These are phyloP conservation scores for Suhomyces ambrosiae DNA, from an alignment of 1,139 yeast genomes.

Conservation along the genomic window DNA sequence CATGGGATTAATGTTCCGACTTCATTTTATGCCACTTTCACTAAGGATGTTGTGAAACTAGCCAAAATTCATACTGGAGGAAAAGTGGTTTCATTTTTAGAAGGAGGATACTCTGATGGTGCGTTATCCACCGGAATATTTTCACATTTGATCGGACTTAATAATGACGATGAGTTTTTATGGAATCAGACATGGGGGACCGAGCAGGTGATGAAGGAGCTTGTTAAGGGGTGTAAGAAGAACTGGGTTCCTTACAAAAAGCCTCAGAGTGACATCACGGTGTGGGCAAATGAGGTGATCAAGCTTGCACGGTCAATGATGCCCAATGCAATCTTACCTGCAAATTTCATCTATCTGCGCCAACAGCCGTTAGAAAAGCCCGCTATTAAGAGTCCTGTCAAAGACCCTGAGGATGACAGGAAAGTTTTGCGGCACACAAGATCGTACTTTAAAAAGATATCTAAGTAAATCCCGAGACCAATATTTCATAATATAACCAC, in stretches of 20 bases:
- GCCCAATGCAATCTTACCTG: conserved; percentile 55
- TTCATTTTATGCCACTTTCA: conserved; percentile 71
- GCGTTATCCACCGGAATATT: conserved; percentile 81
- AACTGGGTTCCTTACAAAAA: conserved; percentile 63
- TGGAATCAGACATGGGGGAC: conserved; percentile 72
- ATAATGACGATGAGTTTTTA: conserved; percentile 45
- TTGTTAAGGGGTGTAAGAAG: conserved; percentile 69
- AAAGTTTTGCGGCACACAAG: conserved; percentile 41
- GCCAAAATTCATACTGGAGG: conserved; percentile 65
- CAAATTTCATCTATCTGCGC: conserved; percentile 40
- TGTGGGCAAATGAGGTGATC: conserved; percentile 73
- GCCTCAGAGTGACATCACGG: conserved; percentile 47
- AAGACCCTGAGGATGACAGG: conserved; percentile 35
- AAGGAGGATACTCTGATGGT: conserved; percentile 88
- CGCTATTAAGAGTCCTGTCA: conserved; percentile 24
- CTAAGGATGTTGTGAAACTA: conserved; percentile 68
- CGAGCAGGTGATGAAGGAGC: conserved; percentile 63
- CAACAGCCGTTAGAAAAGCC: conserved; percentile 17
- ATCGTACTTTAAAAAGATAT: conserved; percentile 37
- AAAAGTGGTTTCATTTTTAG: conserved; percentile 68
- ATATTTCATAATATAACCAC: too few relatives aligned
- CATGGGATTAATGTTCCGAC: conserved; percentile 86
- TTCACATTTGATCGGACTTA: conserved; percentile 71
- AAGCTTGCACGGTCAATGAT: conserved; percentile 68
- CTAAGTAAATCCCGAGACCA: too few relatives aligned